These are phyloP conservation scores for Globisporangium heterothallicum DNA, from an alignment of 352 stramenopile genomes.

Conservation along the genomic window DNA sequence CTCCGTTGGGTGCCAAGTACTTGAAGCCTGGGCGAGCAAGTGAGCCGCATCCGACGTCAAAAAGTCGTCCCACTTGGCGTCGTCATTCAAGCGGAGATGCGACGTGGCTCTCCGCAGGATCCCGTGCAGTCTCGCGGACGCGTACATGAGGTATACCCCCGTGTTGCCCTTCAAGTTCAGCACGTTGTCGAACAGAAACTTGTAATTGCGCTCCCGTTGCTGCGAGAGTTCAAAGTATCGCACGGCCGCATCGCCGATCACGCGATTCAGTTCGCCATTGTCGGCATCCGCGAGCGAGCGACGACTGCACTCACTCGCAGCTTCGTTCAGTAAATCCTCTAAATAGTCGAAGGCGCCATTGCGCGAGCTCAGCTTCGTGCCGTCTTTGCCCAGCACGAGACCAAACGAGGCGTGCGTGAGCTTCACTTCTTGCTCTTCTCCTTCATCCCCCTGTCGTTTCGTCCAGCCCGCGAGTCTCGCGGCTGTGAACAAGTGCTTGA, in stretches of 20 bases:
- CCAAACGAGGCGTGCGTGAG: slow-evolving; percentile 72
- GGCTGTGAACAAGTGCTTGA: slow-evolving; percentile 69
- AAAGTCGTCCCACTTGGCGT: slow-evolving; percentile 25
- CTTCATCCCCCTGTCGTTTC: slow-evolving; percentile 11
- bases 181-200: slow-evolving; percentile 80
- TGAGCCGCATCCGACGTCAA: slow-evolving; percentile 22
- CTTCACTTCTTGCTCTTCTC: slow-evolving; percentile 47
- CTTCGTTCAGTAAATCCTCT: slow-evolving; percentile 64
- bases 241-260: slow-evolving; percentile 69
- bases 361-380: slow-evolving; percentile 76
- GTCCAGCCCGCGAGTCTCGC: slow-evolving; percentile 51
- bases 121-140: slow-evolving; percentile 60
- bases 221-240: slow-evolving; percentile 83
- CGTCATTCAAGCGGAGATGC: slow-evolving; percentile 13
- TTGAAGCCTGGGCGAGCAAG: slow-evolving; percentile 35
- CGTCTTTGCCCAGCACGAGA: slow-evolving; percentile 71
- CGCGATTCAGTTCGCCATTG: slow-evolving; percentile 30
- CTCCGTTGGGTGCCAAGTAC: slow-evolving; percentile 62
- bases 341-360: slow-evolving; percentile 79
- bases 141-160: slow-evolving; percentile 81
- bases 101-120: slow-evolving; percentile 57
- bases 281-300: slow-evolving; percentile 42
- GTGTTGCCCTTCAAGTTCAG: slow-evolving; percentile 82
- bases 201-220: slow-evolving; percentile 82
- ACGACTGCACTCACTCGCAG: slow-evolving; percentile 50